Base-by-base conservation (phyloP, 768 basidiomycete species). In the Chalciporus pseudorubinellus region DNA sequence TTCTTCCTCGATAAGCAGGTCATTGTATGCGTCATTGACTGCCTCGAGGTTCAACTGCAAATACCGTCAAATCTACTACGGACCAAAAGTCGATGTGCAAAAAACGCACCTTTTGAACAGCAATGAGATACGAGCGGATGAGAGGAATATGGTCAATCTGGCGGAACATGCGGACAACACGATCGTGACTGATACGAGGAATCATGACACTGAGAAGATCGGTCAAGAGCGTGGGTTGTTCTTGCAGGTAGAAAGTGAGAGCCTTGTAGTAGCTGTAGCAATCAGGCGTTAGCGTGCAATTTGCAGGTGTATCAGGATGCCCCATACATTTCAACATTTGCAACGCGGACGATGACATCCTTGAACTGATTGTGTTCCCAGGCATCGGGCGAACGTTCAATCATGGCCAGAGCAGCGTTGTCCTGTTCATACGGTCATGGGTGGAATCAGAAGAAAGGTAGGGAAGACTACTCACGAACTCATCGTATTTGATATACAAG, bases 361-460 rank as follows among this genome's bases (percentile, higher is more conserved):
- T 98, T 98, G 85, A 99, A 99, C 70, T 98, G 95, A 63, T 92
- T 95, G 74, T 99, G 97, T 51, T 99, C 97, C 95, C 95, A 99
- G 44, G 94, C 93, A 70, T 97, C 93, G n/a, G 92, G 82, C 2
- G 97, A 91, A 18, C 95, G 87, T 69, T 99, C 97, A 68, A 98
- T 98, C 95, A 98, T 99, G 4, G 94, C 92, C 59, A 98, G 77
- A 33, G 95, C 92, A 28, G 97, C 95, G 64, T 99, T 98, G 68
- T 98, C 97, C 84, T 92, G 36, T 50, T 59, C 39, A 24, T 22
- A 11, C 28, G n/a, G 31, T 52, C 52, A 26, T 43, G 14, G 39
- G 56, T 46, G 29, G 28, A 20, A 26, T 45, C 38, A 5, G 33
- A 12, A 43, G 13, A 28, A 24, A 29, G 6, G 19, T 0, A 39